Percentiles rank a stretch among this genome's conserved stretches.
phyloP scores from a whole-genome alignment of 371 early-diverging fungal species.

The Conidiobolus incongruus region DNA sequence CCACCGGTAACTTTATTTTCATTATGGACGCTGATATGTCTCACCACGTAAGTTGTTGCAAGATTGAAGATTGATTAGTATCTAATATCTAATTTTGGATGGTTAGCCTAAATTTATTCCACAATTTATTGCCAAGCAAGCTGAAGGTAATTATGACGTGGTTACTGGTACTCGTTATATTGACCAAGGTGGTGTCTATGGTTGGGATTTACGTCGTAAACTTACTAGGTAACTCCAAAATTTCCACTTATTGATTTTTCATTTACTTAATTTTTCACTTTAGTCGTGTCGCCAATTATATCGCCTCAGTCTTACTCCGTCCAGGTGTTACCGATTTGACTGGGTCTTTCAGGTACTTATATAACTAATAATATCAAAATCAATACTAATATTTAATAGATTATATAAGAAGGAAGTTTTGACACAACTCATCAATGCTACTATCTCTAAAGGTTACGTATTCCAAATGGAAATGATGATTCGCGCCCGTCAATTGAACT shows the following conservation, averaged over 20 bases:
- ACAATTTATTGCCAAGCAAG: constrained; percentile 74
- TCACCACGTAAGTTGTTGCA: constrained; percentile 36
- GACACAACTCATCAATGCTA: constrained; percentile 56
- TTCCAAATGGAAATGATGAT: constrained; percentile 99
- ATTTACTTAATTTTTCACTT: background rate
- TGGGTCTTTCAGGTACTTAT: constrained; percentile 66
- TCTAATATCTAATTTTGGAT: background rate
- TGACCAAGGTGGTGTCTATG: constrained; percentile 86
- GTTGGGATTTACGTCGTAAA: constrained; percentile 95
- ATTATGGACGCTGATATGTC: constrained; percentile 99
- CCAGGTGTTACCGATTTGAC: constrained; percentile 92
- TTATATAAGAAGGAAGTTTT: constrained; percentile 89
- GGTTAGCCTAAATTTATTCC: constrained; percentile 88
- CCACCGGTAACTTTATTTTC: constrained; percentile 84
- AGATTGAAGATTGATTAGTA: background rate
- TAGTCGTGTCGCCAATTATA: constrained; percentile 92
- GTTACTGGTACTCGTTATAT: constrained; percentile 92
- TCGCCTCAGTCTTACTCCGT: constrained; percentile 77
- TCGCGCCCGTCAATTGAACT: constrained; percentile 77
- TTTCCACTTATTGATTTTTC: background rate
- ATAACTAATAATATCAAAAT: background rate
- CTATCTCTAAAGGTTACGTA: constrained; percentile 90
- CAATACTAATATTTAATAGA: constrained; percentile 13
- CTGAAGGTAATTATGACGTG: constrained; percentile 68
- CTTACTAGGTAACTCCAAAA: constrained; percentile 46